Conservation (phyloP, 2,329 filamentous ascomycete species). For the Aspergillus neoniger region DNA sequence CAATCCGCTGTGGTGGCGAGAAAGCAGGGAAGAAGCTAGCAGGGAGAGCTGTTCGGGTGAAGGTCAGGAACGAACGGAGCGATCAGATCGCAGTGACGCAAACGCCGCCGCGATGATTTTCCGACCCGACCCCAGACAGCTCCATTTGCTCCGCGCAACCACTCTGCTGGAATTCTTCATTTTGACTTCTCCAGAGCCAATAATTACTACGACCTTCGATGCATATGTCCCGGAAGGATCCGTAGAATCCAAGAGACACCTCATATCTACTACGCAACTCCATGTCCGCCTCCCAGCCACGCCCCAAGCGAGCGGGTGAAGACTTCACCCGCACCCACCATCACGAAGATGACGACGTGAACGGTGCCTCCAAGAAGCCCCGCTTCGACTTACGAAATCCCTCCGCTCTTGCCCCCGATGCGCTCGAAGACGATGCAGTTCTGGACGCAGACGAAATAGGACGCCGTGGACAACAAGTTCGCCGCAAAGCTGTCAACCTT, state of each 20-base stretch:
- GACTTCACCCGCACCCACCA: conserved; percentile 73
- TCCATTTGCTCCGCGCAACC: background rate
- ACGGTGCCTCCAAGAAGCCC: conserved; percentile 68
- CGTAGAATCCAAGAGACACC: background rate
- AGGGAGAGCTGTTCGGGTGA: conserved; percentile 5
- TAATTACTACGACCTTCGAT: background rate
- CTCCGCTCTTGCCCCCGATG: conserved; percentile 83
- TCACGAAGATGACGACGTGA: conserved; percentile 51
- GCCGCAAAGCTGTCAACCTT: conserved; percentile 91
- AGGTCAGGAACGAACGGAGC: conserved; percentile 11
- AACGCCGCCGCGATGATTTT: conserved; percentile 42
- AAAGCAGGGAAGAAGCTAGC: background rate
- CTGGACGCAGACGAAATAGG: conserved; percentile 94
- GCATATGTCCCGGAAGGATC: background rate
- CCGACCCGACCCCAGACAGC: conserved; percentile 41
- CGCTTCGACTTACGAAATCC: conserved; percentile 95
- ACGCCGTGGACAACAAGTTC: conserved; percentile 68
- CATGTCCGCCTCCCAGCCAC: conserved; percentile 67
- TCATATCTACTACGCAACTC: background rate
- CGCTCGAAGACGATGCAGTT: conserved; percentile 70
- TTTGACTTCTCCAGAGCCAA: background rate
- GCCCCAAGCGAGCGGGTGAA: conserved; percentile 81
- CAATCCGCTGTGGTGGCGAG: background rate
- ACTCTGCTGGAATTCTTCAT: background rate
- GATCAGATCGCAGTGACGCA: conserved; percentile 39